Conservation (phyloP, 1,139 yeast species). For the Kurtzmaniella quercitrusa region DNA sequence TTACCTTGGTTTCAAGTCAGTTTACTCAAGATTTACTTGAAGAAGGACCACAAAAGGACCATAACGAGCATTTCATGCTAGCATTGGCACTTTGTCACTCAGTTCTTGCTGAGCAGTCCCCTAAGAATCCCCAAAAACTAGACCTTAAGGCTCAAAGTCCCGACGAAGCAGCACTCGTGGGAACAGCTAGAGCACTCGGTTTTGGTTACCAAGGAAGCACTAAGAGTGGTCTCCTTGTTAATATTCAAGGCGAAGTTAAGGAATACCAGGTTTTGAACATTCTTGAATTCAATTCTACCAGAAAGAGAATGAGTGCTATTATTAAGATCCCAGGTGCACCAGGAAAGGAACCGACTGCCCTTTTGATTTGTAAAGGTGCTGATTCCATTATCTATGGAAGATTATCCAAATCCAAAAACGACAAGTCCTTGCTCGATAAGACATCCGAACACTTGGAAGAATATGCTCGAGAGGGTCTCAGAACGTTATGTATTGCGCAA, state of each 20-base stretch:
- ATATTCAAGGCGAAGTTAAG: slow-evolving; percentile 39
- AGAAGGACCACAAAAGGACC: slow-evolving; percentile 25
- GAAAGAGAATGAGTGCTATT: slow-evolving; percentile 86
- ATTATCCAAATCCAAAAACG: slow-evolving; percentile 31
- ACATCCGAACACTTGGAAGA: slow-evolving; percentile 42
- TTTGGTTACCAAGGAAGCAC: slow-evolving; percentile 46
- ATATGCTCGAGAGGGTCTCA: slow-evolving; percentile 45
- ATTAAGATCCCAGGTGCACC: slow-evolving; percentile 50
- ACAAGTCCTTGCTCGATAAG: slow-evolving; percentile 24
- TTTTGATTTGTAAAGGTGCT: slow-evolving; percentile 48
- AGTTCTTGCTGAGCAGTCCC: slow-evolving; percentile 49
- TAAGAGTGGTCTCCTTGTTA: slow-evolving; percentile 41
- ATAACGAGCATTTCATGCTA: slow-evolving; percentile 49
- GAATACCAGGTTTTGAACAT: slow-evolving; percentile 48
- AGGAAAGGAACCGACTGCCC: slow-evolving; percentile 32
- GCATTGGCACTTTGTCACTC: slow-evolving; percentile 57
- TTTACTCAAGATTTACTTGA: slow-evolving; percentile 39
- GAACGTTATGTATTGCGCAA: slow-evolving; percentile 47
- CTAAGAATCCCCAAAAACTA: slow-evolving; percentile 31
- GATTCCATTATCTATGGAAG: slow-evolving; percentile 44
- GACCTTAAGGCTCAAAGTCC: slow-evolving; percentile 59
- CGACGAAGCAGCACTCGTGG: slow-evolving; percentile 62
- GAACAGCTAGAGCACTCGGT: slow-evolving; percentile 56
- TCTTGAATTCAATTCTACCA: slow-evolving; percentile 51
- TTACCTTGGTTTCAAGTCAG: slow-evolving; percentile 47